phyloP scores from a whole-genome alignment of 2,329 filamentous ascomycete genomes.

The Hymenoscyphus scutula region DNA sequence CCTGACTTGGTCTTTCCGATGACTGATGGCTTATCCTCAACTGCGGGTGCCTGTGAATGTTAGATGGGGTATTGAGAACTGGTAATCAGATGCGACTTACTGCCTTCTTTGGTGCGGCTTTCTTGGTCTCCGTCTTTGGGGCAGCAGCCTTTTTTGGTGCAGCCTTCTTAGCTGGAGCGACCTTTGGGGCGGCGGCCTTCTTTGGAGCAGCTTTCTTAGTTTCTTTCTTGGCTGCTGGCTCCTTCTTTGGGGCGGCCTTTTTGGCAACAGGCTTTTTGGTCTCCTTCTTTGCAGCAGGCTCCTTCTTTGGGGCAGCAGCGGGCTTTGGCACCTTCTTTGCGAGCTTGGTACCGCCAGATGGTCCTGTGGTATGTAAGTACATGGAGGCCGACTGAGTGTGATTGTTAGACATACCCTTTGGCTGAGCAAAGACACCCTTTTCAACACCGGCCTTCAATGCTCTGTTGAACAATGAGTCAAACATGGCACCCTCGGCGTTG shows the following conservation, averaged over 20 bases:
- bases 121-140: conserved; percentile 37
- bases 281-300: conserved; percentile 35
- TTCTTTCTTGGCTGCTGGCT: conserved; percentile 39
- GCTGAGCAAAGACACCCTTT: conserved; percentile 65
- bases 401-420: conserved; percentile 61
- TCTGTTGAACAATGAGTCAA: conserved; percentile 69
- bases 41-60: conserved; percentile 55
- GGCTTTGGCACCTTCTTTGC: conserved; percentile 57
- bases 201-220: conserved; percentile 37
- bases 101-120: conserved; percentile 27
- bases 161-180: conserved; percentile 18
- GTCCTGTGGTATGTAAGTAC: conserved; percentile 47
- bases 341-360: conserved; percentile 71
- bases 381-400: conserved; percentile 9
- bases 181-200: conserved; percentile 35
- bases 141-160: conserved; percentile 31
- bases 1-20: conserved; percentile 71
- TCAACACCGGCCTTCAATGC: conserved; percentile 66
- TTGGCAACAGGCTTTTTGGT: conserved; percentile 39
- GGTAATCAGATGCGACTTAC: conserved; percentile 24
- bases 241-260: conserved; percentile 39
- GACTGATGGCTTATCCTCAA: conserved; percentile 61
- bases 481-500: conserved; percentile 53
- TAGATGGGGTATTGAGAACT: conserved; percentile 11
- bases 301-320: conserved; percentile 37